Base-by-base conservation (phyloP, 176 grass and related monocot genomes). In the Oropetium thomaeum region DNA sequence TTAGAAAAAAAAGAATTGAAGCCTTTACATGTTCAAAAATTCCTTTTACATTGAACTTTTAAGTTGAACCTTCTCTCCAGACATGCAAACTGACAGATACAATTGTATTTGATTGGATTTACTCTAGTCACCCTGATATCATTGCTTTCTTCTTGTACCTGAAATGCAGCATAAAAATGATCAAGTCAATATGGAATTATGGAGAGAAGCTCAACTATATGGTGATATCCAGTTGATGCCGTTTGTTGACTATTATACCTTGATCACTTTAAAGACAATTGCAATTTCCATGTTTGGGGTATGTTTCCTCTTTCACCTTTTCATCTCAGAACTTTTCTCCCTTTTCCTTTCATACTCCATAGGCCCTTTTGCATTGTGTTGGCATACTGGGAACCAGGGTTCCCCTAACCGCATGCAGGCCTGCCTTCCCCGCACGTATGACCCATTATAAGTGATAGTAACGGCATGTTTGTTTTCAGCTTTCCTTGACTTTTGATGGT, bases 171-270 rank as follows among this genome's bases (percentile, higher is more conserved):
- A 92, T 71, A 96, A 87, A 43, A 90, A 81, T 74, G 84, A 92
- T 30, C 78, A 92, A 45, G 89, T 92, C 70, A 96, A 96, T 81
- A 65, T 90, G 78, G 93, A 92, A 76, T 59, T 96, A 37, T 92
- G 93, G 93, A 87, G 54, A 74, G 93, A 96, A 89, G 84, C 89
- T 85, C 78, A 85, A 81, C 68, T 84, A 35, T 96, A 96, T 70
- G 81, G 80, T 77, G 90, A 97, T 89, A 89, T 93, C 76, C 93
- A 97, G 60, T 74, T 97, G 79, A 88, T 97, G 90, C 93, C 93
- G 68, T 97, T 93, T 78, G 93, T 93, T 78, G 90, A 97, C 80
- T 93, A 97, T 57, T 97, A 97, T 73, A 93, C 73, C 55, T 79
- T 97, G 68, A 93, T 97, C 73, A 93, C 90, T 28, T 82, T 97